Conservation (phyloP, 768 basidiomycete genomes). For the Collybia nuda region DNA sequence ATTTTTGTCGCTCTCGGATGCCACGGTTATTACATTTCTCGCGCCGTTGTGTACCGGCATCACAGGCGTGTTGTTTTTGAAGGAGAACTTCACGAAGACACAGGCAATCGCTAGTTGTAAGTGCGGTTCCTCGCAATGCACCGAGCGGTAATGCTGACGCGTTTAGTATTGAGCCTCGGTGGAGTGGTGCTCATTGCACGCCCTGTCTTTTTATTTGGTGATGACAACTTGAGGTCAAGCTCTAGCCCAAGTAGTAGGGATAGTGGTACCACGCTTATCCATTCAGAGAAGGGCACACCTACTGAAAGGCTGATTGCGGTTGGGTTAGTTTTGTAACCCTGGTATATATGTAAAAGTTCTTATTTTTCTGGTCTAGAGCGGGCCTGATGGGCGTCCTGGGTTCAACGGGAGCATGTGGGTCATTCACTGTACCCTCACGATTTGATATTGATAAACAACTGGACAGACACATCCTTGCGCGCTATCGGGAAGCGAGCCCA, state of each 20-base stretch:
- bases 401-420: slow-evolving; percentile 67
- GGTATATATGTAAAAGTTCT: too few species aligned
- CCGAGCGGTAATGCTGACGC: not conserved
- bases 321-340: slow-evolving; percentile 1
- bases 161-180: slow-evolving; percentile 59
- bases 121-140: slow-evolving; percentile 9
- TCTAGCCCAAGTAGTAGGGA: not conserved
- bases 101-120: slow-evolving; percentile 54
- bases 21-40: slow-evolving; percentile 76
- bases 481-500: slow-evolving; percentile 75
- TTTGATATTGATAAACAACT: not conserved
- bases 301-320: slow-evolving; percentile 40
- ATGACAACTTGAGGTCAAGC: not conserved
- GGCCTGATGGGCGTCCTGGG: slow-evolving; percentile 56
- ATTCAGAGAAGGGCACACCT: slow-evolving; percentile 24
- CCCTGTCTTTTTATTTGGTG: slow-evolving; percentile 72
- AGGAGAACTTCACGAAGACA: slow-evolving; percentile 54
- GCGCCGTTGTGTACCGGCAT: slow-evolving; percentile 65
- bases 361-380: slow-evolving; percentile 1
- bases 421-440: not conserved
- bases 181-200: slow-evolving; percentile 84
- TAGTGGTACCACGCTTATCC: slow-evolving; percentile 14
- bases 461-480: slow-evolving; percentile 45
- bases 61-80: slow-evolving; percentile 60
- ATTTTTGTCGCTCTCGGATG: slow-evolving; percentile 78